Conservation (phyloP, 179 eudicot genomes). For the Spinacia oleracea region DNA sequence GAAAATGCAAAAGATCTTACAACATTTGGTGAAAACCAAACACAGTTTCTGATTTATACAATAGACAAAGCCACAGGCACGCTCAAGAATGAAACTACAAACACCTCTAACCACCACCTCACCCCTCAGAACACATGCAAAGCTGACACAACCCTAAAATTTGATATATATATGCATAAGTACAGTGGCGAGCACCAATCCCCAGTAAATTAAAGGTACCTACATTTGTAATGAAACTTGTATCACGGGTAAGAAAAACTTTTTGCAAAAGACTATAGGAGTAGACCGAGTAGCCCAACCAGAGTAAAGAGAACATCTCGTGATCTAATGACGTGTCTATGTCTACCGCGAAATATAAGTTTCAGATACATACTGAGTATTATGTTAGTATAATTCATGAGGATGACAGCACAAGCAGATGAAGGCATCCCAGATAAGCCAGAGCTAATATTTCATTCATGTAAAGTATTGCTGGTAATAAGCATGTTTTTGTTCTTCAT, state of each 20-base stretch:
- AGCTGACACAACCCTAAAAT: background rate
- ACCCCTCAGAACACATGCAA: background rate
- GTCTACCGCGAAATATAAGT: no score
- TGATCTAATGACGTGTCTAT: no score
- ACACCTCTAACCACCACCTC: background rate
- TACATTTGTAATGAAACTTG: background rate
- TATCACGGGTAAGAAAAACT: background rate
- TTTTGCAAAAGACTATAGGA: background rate
- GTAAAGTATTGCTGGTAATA: background rate
- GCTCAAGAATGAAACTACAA: slow-evolving; percentile 1
- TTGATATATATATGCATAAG: background rate
- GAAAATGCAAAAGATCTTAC: slow-evolving; percentile 7
- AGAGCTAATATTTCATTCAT: no score
- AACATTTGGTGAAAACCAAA: slow-evolving; percentile 6
- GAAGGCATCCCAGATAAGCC: no score
- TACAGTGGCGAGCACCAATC: background rate
- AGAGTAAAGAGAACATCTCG: no score
- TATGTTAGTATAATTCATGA: no score
- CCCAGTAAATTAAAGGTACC: background rate
- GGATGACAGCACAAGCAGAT: no score
- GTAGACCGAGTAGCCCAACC: no score
- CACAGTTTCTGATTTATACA: background rate
- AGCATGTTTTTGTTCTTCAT: background rate
- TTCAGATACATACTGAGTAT: no score
- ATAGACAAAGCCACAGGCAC: background rate